phyloP scores from a whole-genome alignment of 148 eudicot genomes.

The Persicaria tinctoria region DNA sequence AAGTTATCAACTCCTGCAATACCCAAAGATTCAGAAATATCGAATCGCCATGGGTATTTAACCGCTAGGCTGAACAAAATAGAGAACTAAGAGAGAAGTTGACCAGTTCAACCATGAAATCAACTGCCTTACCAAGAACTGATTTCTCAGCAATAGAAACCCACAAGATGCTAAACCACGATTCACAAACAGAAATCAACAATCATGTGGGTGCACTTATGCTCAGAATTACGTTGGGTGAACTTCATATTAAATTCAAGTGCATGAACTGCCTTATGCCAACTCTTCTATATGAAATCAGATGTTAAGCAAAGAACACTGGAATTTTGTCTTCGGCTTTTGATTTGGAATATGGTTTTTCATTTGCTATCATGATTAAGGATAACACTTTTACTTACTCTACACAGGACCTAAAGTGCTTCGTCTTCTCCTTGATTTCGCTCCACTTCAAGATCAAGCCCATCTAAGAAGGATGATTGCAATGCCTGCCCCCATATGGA shows the following conservation, averaged over 20 bases:
- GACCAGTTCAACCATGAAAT: too few species aligned
- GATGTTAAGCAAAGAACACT: too few species aligned
- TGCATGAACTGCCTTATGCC: neutral
- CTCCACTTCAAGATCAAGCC: constrained; percentile 84
- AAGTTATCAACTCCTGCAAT: too few species aligned
- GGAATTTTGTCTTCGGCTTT: neutral
- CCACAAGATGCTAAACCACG: neutral
- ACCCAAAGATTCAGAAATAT: too few species aligned
- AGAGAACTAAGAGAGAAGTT: too few species aligned
- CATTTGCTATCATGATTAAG: neutral
- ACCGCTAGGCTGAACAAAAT: too few species aligned
- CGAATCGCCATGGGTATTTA: too few species aligned
- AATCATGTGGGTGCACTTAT: neutral
- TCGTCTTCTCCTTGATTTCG: constrained; percentile 64
- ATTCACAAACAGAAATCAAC: too few species aligned
- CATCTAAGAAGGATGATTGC: constrained; percentile 20
- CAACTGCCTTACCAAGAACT: too few species aligned
- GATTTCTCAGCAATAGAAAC: too few species aligned
- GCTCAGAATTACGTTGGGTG: neutral
- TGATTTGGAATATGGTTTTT: neutral
- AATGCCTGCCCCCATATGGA: too few species aligned
- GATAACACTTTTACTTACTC: neutral
- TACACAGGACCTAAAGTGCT: constrained; percentile 74
- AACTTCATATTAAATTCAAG: neutral
- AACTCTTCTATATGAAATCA: too few species aligned